Evolutionary conservation across 768 basidiomycete species (phyloP).

Genomic region (Tulasnella sp.): DNA sequence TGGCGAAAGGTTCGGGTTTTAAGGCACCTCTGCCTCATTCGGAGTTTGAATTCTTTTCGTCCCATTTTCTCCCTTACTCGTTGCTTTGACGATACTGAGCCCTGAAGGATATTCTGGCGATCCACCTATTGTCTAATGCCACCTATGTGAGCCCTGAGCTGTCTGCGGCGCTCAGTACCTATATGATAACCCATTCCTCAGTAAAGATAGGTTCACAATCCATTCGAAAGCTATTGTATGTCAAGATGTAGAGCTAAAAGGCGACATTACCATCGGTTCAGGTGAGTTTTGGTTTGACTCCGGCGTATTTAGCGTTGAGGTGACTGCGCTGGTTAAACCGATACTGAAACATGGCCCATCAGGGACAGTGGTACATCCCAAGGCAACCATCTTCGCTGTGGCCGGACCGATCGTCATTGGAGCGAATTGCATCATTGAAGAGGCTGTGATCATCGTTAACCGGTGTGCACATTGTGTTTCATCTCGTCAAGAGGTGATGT

Average conservation of each 20-base stretch:
- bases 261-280: constrained; percentile 84
- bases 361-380: constrained; percentile 86
- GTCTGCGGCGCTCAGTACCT: too few species aligned
- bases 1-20: too few species aligned
- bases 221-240: constrained; percentile 85
- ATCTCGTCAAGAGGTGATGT: not conserved
- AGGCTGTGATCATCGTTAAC: constrained; percentile 81
- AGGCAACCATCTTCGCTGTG: constrained; percentile 84
- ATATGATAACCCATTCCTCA: constrained; percentile 24
- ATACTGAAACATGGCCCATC: not conserved
- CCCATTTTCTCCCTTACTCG: too few species aligned
- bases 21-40: too few species aligned
- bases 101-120: not conserved
- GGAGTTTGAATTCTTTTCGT: too few species aligned
- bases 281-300: constrained; percentile 30
- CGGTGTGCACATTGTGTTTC: constrained; percentile 31
- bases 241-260: constrained; percentile 88
- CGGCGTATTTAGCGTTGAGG: too few species aligned
- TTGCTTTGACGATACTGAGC: too few species aligned
- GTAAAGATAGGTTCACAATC: constrained; percentile 79
- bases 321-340: too few species aligned
- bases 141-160: constrained; percentile 3
- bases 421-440: constrained; percentile 79
- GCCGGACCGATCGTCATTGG: constrained; percentile 87
- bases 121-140: not conserved